Evolutionary conservation across 768 basidiomycete species (phyloP).

Genomic region (Mycena haematopus): DNA sequence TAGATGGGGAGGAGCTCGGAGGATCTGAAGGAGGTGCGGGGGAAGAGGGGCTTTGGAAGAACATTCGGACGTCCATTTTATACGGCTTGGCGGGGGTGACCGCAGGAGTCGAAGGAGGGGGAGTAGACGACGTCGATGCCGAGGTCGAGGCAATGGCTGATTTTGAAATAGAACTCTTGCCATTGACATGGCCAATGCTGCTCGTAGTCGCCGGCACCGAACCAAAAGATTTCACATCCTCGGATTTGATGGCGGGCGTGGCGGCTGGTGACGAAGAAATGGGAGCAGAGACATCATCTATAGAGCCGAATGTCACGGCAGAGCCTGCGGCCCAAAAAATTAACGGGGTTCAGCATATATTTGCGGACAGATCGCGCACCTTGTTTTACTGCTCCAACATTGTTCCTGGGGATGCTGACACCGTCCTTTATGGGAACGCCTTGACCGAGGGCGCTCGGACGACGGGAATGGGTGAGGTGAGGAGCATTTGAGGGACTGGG

Average conservation of each 20-base stretch:
- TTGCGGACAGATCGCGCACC: slow-evolving; percentile 48
- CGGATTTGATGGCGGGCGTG: slow-evolving; percentile 67
- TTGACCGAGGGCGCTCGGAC: slow-evolving; percentile 75
- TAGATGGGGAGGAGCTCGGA: slow-evolving; percentile 64
- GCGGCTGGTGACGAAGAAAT: slow-evolving; percentile 85
- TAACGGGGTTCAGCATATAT: slow-evolving; percentile 21
- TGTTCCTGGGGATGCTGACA: slow-evolving; percentile 72
- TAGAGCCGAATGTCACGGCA: slow-evolving; percentile 87
- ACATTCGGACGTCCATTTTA: slow-evolving; percentile 63
- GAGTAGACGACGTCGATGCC: slow-evolving; percentile 37
- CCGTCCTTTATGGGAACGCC: slow-evolving; percentile 81
- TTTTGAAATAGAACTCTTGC: slow-evolving; percentile 59
- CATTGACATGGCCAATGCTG: slow-evolving; percentile 60
- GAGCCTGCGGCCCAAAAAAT: slow-evolving; percentile 49
- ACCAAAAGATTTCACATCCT: slow-evolving; percentile 84
- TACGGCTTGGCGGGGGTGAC: slow-evolving; percentile 38
- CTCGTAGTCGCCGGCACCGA: slow-evolving; percentile 64
- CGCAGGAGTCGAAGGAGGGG: slow-evolving; percentile 31
- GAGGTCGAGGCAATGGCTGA: slow-evolving; percentile 41
- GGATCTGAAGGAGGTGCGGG: slow-evolving; percentile 59
- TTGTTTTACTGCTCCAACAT: slow-evolving; percentile 71
- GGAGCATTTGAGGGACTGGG: slow-evolving; percentile 40
- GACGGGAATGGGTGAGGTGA: slow-evolving; percentile 72
- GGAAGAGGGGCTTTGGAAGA: slow-evolving; percentile 62
- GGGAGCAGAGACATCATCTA: slow-evolving; percentile 79